These are phyloP conservation scores for Chaetomium sp. DNA, from an alignment of 2,329 filamentous ascomycete genomes.

Conservation along the genomic window DNA sequence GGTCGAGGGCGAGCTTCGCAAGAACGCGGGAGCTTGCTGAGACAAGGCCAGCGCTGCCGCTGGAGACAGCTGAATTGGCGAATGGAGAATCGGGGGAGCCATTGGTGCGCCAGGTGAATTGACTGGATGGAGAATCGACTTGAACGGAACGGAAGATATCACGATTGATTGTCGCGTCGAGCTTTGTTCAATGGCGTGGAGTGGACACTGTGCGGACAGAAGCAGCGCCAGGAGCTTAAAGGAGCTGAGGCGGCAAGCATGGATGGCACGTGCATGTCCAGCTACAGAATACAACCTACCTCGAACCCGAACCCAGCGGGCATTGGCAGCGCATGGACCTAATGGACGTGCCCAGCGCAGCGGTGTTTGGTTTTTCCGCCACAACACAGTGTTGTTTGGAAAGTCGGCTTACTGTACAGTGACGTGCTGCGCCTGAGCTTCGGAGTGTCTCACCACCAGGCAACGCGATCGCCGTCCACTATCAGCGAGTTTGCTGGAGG, in stretches of 20 bases:
- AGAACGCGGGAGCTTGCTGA: slow-evolving; percentile 61
- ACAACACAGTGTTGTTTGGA: slow-evolving; percentile 10
- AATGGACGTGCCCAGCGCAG: background rate
- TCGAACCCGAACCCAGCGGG: too few relatives aligned
- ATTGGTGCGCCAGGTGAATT: slow-evolving; percentile 41
- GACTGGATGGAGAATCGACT: background rate
- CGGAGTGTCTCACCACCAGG: background rate
- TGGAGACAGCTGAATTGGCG: slow-evolving; percentile 59
- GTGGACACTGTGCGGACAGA: slow-evolving; percentile 18
- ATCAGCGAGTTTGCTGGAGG: slow-evolving; percentile 12
- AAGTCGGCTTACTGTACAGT: slow-evolving; percentile 18
- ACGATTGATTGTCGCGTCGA: slow-evolving; percentile 10
- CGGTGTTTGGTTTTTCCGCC: slow-evolving; percentile 25
- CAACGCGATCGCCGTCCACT: slow-evolving; percentile 9
- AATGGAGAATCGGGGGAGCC: slow-evolving; percentile 57
- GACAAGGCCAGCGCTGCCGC: slow-evolving; percentile 59
- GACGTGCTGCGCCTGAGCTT: slow-evolving; percentile 28
- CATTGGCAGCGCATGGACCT: too few relatives aligned
- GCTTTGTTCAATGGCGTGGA: slow-evolving; percentile 3
- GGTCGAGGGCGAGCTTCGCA: slow-evolving; percentile 56
- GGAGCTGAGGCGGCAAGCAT: slow-evolving; percentile 7
- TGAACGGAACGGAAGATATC: background rate
- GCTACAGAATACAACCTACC: too few relatives aligned
- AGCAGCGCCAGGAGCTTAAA: slow-evolving; percentile 1
- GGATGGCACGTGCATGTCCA: background rate